A percentile compares a stretch with the other conserved stretches of the same genome.
phyloP scores from a whole-genome alignment of 208 protist species.

The Trypanosomatidae sp. region DNA sequence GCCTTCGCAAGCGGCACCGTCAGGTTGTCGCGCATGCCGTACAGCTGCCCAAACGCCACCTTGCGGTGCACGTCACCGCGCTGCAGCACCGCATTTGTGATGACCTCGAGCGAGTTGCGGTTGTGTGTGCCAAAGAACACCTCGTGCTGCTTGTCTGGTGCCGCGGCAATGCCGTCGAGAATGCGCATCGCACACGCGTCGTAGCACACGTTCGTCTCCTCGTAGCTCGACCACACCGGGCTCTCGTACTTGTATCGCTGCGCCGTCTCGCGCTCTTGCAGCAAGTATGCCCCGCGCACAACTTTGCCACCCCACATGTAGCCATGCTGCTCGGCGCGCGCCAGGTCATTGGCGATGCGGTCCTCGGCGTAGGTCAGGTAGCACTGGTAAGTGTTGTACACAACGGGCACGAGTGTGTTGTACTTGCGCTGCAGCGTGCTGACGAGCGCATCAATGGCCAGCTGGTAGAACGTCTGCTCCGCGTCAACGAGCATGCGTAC shows the following conservation, averaged over 20 bases:
- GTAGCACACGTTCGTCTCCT: slow-evolving; percentile 90
- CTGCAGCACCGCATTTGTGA: slow-evolving; percentile 55
- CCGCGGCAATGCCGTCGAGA: slow-evolving; percentile 29
- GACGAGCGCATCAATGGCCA: slow-evolving; percentile 90
- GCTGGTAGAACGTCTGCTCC: slow-evolving; percentile 95
- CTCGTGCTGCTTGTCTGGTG: slow-evolving; percentile 43
- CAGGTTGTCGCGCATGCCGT: slow-evolving; percentile 95
- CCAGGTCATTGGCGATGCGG: slow-evolving; percentile 82
- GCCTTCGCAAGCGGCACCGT: slow-evolving; percentile 84
- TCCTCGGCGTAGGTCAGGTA: slow-evolving; percentile 90
- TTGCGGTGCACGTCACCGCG: slow-evolving; percentile 18
- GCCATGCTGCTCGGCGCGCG: slow-evolving; percentile 46
- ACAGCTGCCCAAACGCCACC: slow-evolving; percentile 89
- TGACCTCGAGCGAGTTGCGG: slow-evolving; percentile 54
- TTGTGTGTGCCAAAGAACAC: slow-evolving; percentile 92
- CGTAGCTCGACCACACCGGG: slow-evolving; percentile 86
- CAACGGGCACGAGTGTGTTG: slow-evolving; percentile 83
- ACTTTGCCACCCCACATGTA: slow-evolving; percentile 92
- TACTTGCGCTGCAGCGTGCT: slow-evolving; percentile 75
- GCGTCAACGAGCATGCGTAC: slow-evolving; percentile 91
- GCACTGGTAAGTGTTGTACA: slow-evolving; percentile 97
- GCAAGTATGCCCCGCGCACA: slow-evolving; percentile 95
- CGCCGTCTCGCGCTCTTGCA: slow-evolving; percentile 71
- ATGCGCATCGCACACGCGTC: slow-evolving; percentile 44
- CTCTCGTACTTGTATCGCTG: slow-evolving; percentile 61